phyloP scores from a whole-genome alignment of 1,284 basidiomycete species.

The Pseudozyma sp. region DNA sequence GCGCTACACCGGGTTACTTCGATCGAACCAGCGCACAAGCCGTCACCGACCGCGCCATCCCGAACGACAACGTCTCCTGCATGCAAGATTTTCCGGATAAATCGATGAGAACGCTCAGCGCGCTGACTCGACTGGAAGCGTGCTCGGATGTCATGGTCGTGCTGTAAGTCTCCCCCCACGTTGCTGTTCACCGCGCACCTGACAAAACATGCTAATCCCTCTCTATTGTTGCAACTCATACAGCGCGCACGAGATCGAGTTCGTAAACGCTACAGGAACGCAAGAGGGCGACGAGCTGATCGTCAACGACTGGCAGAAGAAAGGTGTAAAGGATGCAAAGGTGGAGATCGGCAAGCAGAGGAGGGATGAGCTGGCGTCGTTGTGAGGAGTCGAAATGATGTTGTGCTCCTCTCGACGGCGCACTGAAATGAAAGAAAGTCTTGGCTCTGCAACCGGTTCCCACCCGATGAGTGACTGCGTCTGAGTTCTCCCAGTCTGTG shows the following conservation, averaged over 20 bases:
- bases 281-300: conserved; percentile 10
- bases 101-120: conserved; percentile 14
- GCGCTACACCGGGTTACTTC: conserved; percentile 25
- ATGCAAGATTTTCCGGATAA: conserved; percentile 32
- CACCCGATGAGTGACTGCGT: too few relatives aligned
- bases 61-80: conserved; percentile 10
- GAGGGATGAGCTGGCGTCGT: conserved; percentile 3
- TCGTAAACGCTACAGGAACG: conserved; percentile 9
- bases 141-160: conserved; percentile 33
- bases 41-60: conserved; percentile 8
- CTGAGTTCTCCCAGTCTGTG: too few relatives aligned
- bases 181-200: too few relatives aligned
- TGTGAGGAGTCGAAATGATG: conserved; percentile 1
- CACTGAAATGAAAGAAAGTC: too few relatives aligned
- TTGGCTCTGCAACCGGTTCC: too few relatives aligned
- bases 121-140: conserved; percentile 18
- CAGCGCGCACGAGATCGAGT: conserved; percentile 28
- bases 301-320: conserved; percentile 10
- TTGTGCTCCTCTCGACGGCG: too few relatives aligned
- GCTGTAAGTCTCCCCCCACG: conserved; percentile 7
- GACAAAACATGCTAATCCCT: too few relatives aligned
- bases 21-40: conserved; percentile 14
- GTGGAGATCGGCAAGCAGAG: conserved; percentile 4
- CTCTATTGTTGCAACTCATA: not conserved
- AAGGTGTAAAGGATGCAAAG: conserved; percentile 21